Conservation (phyloP, 2,329 filamentous ascomycete genomes). For the Xylaria sp. region DNA sequence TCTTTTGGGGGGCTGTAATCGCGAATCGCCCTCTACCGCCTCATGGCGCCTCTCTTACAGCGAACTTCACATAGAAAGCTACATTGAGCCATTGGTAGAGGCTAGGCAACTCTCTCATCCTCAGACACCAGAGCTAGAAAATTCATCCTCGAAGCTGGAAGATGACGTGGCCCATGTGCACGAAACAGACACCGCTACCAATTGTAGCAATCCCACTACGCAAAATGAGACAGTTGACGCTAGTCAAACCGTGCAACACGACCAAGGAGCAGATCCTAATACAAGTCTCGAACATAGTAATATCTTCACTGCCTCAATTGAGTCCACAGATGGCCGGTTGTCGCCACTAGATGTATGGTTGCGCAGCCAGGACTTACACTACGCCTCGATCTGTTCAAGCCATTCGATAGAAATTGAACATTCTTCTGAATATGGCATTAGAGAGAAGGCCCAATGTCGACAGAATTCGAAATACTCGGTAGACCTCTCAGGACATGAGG, state of each 20-base stretch:
- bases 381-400: slow-evolving; percentile 39
- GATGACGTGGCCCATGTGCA: slow-evolving; percentile 1
- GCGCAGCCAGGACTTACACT: slow-evolving; percentile 45
- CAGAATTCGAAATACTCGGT: neutral
- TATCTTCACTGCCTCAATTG: slow-evolving; percentile 24
- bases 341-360: slow-evolving; percentile 50
- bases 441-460: neutral
- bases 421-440: slow-evolving; percentile 18
- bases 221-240: slow-evolving; percentile 24
- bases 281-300: slow-evolving; percentile 19
- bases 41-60: slow-evolving; percentile 49
- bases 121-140: slow-evolving; percentile 29
- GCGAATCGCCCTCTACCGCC: slow-evolving; percentile 43
- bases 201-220: slow-evolving; percentile 14
- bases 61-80: slow-evolving; percentile 43
- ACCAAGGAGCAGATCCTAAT: slow-evolving; percentile 4
- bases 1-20: slow-evolving; percentile 35
- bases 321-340: slow-evolving; percentile 37
- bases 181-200: slow-evolving; percentile 20
- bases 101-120: slow-evolving; percentile 14
- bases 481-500: neutral
- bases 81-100: slow-evolving; percentile 40
- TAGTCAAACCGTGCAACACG: slow-evolving; percentile 12
- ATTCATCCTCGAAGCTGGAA: slow-evolving; percentile 14
- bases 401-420: slow-evolving; percentile 35